These are phyloP conservation scores for Pythium periplocum DNA, from an alignment of 352 stramenopile species.

Conservation along the genomic window DNA sequence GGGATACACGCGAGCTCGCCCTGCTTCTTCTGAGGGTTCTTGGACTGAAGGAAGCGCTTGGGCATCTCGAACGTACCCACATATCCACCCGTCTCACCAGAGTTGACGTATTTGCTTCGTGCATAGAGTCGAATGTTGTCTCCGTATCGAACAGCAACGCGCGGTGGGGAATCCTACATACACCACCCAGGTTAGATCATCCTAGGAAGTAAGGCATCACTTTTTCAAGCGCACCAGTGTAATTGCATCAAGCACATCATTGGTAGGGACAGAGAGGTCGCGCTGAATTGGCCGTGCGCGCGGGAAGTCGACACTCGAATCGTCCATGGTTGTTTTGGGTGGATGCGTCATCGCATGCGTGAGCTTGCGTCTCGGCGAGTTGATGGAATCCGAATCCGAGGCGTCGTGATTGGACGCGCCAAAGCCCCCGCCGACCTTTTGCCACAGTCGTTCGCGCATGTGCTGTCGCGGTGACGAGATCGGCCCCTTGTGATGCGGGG, in stretches of 20 bases:
- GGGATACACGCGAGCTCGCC: constrained; percentile 60
- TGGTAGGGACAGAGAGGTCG: background rate
- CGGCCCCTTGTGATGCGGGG: background rate
- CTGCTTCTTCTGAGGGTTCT: constrained; percentile 52
- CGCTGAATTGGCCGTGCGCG: background rate
- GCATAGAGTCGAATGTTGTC: constrained; percentile 66
- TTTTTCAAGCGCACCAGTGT: constrained; percentile 6
- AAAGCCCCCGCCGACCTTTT: background rate
- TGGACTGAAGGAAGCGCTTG: constrained; percentile 51
- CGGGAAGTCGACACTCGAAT: background rate
- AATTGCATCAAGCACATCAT: constrained; percentile 15
- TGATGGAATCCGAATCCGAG: background rate
- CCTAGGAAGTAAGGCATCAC: background rate
- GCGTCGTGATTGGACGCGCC: background rate
- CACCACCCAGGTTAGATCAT: background rate
- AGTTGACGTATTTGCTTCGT: constrained; percentile 44
- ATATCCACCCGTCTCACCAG: constrained; percentile 33
- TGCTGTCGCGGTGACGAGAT: background rate
- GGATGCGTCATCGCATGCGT: background rate
- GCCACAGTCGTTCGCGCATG: background rate
- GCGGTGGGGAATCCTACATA: constrained; percentile 39
- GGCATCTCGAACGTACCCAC: constrained; percentile 67
- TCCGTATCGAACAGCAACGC: constrained; percentile 64
- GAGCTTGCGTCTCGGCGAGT: background rate
- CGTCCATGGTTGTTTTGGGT: background rate